Evolutionary conservation across 1,284 basidiomycete genomes (phyloP).

Genomic region (Peniophora sp.): DNA sequence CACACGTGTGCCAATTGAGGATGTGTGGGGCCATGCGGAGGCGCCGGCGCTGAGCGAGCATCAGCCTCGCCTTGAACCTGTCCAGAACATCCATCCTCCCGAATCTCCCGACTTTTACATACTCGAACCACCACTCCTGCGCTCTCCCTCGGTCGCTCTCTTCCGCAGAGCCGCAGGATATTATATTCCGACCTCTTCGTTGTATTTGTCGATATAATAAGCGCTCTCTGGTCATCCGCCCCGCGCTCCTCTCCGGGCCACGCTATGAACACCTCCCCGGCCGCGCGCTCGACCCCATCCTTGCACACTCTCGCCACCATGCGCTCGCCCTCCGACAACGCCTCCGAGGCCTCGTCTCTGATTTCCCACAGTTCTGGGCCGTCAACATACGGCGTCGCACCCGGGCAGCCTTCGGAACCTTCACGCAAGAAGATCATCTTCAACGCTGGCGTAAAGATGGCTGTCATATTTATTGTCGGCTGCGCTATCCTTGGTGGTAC

Average conservation of each 20-base stretch:
- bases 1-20: no score
- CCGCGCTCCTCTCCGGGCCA: background rate
- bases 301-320: conserved; percentile 60
- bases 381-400: conserved; percentile 34
- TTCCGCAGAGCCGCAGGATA: no score
- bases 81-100: no score
- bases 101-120: no score
- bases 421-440: conserved; percentile 45
- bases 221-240: no score
- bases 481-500: conserved; percentile 63
- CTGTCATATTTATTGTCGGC: conserved; percentile 65
- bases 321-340: conserved; percentile 15
- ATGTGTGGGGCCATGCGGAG: no score
- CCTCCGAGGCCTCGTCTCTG: conserved; percentile 17
- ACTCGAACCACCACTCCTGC: no score
- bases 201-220: no score
- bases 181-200: no score
- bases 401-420: conserved; percentile 24
- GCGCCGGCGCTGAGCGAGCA: no score
- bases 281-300: conserved; percentile 36
- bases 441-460: conserved; percentile 78
- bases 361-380: conserved; percentile 27
- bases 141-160: no score
- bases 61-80: no score
- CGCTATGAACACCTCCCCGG: conserved; percentile 4